Evolutionary conservation across 306 rosid species (phyloP).

Genomic region (Cicer bijugum): DNA sequence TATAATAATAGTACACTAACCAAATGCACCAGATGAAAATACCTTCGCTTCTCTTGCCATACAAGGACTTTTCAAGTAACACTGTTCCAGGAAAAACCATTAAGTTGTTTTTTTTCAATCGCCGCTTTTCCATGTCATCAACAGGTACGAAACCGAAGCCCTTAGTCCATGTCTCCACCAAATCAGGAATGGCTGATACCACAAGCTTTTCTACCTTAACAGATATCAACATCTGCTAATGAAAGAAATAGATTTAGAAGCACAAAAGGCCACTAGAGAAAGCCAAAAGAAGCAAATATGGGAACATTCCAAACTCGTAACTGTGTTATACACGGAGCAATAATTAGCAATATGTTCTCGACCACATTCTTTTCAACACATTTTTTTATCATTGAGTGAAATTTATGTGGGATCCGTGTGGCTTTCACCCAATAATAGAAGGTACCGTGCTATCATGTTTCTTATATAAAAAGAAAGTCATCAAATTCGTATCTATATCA

Average conservation of each 20-base stretch:
- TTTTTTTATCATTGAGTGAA: neutral
- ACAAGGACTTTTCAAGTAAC: constrained; percentile 73
- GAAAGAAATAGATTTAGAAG: constrained; percentile 40
- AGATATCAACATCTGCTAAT: constrained; percentile 72
- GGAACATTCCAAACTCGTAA: constrained; percentile 23
- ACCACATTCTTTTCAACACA: neutral
- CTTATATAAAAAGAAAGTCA: constrained; percentile 11
- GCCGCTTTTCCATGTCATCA: constrained; percentile 65
- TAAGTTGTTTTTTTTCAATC: constrained; percentile 69
- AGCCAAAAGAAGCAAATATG: constrained; percentile 16
- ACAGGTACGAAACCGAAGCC: constrained; percentile 86
- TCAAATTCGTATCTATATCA: neutral
- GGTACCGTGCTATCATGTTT: neutral
- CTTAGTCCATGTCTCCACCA: constrained; percentile 85
- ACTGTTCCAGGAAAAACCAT: constrained; percentile 97
- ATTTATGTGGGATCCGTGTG: neutral
- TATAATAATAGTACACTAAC: neutral
- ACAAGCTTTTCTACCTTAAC: constrained; percentile 87
- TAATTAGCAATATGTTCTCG: neutral
- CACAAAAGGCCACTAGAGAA: constrained; percentile 33
- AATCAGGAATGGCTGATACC: constrained; percentile 87
- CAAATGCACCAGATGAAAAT: constrained; percentile 28
- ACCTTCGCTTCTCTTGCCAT: constrained; percentile 51
- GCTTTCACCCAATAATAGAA: neutral
- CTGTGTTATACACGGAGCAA: neutral